Base-by-base conservation (phyloP, 2,329 filamentous ascomycete species). In the Nothomitra cinnamomea region DNA sequence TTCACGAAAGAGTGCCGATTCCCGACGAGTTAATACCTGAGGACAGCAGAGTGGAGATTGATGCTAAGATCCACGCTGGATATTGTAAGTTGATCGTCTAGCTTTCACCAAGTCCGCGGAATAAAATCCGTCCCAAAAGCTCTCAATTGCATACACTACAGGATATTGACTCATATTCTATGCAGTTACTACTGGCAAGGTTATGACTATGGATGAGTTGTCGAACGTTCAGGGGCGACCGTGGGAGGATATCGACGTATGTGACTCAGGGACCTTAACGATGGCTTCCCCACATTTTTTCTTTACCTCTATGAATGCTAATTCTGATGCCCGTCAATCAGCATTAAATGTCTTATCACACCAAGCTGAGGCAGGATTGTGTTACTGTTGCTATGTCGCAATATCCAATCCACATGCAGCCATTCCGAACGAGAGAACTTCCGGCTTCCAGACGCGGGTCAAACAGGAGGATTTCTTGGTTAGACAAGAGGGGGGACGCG, bases 31-130 rank as follows among this genome's bases (percentile, higher is more conserved):
- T 92, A 78, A 95, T 96, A 61, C 92, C 92, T 12, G 86, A 83
- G 58, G 92, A 96, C 69, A 94, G 88, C 53, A 77, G 90, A 59
- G 92, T 96, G n/a, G 92, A 98, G 68, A 98, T 96, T 63, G 92
- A 96, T 68, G 92, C 92, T 56, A 96, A 96, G 73, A 95, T 96
- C 65, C 92, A 90, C 61, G 88, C 90, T 56, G 92, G 80, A 21
- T 82, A 82, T 63, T 82, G 85, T 87, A 70, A 69, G 79, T 70
- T 49, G 53, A 43, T 45, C 28, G 50, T 28, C 49, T 54, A 51
- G 51, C 45, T 42, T 35, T 17, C 17, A 13, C 17, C 5, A n/a
- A 41, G 38, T 13, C 13, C 15, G 4, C 15, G 5, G 5, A 41
- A 36, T 51, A 53, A 36, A 36, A 25, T 42, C 51, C 42, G 56